These are phyloP conservation scores for Diospyros kaki DNA, from an alignment of 148 eudicot species.

Conservation along the genomic window DNA sequence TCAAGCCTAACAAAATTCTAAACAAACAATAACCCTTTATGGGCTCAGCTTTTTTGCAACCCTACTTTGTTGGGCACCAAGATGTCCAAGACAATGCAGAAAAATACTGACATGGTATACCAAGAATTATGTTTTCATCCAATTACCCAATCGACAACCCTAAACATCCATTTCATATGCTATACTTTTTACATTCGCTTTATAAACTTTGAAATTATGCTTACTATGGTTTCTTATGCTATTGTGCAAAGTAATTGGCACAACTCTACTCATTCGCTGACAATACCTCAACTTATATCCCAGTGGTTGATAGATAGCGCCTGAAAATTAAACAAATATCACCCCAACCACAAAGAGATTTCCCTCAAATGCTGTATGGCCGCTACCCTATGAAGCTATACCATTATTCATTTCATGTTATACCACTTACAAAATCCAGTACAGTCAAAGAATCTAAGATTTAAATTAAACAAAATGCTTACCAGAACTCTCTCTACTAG, in stretches of 20 bases:
- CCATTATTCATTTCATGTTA: neutral
- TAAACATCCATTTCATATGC: no score
- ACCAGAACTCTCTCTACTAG: slow-evolving; percentile 37
- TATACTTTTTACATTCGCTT: neutral
- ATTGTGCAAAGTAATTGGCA: neutral
- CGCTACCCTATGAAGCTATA: neutral
- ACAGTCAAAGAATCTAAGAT: neutral
- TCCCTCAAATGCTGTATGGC: neutral
- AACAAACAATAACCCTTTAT: no score
- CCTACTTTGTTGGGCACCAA: neutral
- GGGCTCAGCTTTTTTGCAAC: no score
- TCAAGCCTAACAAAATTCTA: no score
- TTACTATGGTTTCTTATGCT: neutral
- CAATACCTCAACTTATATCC: neutral
- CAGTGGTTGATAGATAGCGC: neutral
- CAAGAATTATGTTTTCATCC: neutral
- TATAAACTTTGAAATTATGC: neutral
- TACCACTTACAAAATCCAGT: no score
- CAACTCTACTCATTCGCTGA: neutral
- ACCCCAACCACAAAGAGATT: neutral
- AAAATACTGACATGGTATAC: neutral
- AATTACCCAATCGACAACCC: neutral
- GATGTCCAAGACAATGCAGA: neutral
- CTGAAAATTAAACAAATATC: neutral
- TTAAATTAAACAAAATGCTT: neutral